Conservation (phyloP, 2,329 filamentous ascomycete genomes). For the Alternaria angustiovoidea region DNA sequence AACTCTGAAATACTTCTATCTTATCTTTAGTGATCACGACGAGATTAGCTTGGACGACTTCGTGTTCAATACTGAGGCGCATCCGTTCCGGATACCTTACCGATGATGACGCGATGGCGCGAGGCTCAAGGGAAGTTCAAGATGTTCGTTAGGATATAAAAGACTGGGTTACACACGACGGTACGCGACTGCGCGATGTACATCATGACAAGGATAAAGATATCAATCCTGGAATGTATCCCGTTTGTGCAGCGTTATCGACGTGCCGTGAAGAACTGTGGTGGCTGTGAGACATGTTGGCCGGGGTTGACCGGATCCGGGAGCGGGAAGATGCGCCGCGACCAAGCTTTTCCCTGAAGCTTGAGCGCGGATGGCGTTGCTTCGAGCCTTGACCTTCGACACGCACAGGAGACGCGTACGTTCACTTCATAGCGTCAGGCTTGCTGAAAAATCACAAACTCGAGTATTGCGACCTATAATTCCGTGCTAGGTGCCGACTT, state of each 20-base stretch:
- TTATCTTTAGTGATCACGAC: constrained; percentile 75
- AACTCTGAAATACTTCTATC: constrained; percentile 91
- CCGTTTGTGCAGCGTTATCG: background rate
- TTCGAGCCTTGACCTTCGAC: background rate
- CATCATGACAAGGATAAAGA: background rate
- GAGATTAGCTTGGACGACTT: constrained; percentile 72
- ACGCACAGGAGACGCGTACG: background rate
- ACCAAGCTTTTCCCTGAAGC: constrained; percentile 23
- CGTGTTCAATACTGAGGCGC: constrained; percentile 67
- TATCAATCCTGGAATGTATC: background rate
- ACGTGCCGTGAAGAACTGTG: background rate
- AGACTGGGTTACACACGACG: no score
- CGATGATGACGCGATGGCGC: background rate
- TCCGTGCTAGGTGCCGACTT: background rate
- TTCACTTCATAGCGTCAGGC: background rate
- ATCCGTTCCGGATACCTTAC: constrained; percentile 53
- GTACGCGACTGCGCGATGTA: background rate
- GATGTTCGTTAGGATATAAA: no score
- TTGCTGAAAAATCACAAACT: background rate
- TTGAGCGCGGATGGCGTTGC: constrained; percentile 11
- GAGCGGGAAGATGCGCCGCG: constrained; percentile 5
- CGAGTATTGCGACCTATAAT: background rate
- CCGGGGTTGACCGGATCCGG: background rate
- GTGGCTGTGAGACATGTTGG: background rate
- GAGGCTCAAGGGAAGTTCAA: no score